Base-by-base conservation (phyloP, 331 rosid genomes). In the Arachis monticola region DNA sequence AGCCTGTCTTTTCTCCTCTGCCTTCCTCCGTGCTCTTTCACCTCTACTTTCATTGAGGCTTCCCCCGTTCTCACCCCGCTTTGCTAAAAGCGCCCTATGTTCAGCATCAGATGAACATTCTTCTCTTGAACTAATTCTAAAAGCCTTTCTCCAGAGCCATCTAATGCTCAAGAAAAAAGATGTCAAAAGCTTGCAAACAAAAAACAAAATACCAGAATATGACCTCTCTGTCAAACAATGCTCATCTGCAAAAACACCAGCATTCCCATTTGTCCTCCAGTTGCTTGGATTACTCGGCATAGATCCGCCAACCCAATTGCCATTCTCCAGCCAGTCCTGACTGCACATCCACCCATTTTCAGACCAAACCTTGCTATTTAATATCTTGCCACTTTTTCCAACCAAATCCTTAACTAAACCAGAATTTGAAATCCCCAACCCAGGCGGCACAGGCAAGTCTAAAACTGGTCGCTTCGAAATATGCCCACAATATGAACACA, bases 401-500 rank as follows among this genome's bases (percentile, higher is more conserved):
- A 92, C 93, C 69, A 90, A 87, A 57, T 82, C 97, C 84, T 88
- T 95, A 38, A 95, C 84, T 60, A 91, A 83, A 50, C 96, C 87
- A 7, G 90, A 76, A 79, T 83, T 88, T 0, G 98, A 89, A 47
- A 87, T 84, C 57, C 85, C 96, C 78, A 91, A 68, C 60, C 93
- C 97, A 0, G 93, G 93, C 0, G 87, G 88, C 67, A 81, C 86
- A 32, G 99, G 97, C 85, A 95, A 83, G 86, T 95, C 99, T 63
- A 95, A 77, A 61, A 88, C 99, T 0, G 99, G 99, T 73, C 99
- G 85, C 87, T 89, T 95, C 0, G 99, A 95, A 59, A 95, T 81
- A 87, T 90, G 98, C 45, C 99, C 99, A 63, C 99, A 95, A 82
- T 84, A 90, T 2, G 96, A 92, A 80, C 99, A 95, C 99, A 95